phyloP scores from a whole-genome alignment of 306 rosid genomes.

The Glycine soja region DNA sequence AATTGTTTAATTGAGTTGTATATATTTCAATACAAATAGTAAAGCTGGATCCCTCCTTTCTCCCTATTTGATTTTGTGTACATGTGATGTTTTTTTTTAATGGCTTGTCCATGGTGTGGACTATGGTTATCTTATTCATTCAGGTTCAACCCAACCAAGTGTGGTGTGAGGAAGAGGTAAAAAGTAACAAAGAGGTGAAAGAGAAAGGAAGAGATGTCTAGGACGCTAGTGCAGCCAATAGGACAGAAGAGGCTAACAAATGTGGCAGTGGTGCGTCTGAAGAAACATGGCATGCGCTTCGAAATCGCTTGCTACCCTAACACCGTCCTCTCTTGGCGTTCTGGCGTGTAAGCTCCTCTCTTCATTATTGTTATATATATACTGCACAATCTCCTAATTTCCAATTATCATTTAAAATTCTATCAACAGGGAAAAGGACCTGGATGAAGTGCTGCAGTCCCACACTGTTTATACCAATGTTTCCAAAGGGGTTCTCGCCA shows the following conservation, averaged over 20 bases:
- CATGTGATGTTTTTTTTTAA: too few species aligned
- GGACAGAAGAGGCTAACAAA: constrained; percentile 97
- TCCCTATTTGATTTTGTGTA: too few species aligned
- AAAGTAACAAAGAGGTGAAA: background rate
- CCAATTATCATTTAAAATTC: background rate
- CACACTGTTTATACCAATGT: constrained; percentile 87
- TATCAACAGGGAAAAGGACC: constrained; percentile 77
- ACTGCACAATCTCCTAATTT: background rate
- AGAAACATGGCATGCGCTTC: constrained; percentile 80
- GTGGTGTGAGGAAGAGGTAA: background rate
- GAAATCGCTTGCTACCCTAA: constrained; percentile 95
- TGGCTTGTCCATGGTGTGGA: too few species aligned
- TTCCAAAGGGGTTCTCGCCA: constrained; percentile 94
- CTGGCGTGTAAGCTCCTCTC: constrained; percentile 74
- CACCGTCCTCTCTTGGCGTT: constrained; percentile 97
- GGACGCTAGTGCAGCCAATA: constrained; percentile 79
- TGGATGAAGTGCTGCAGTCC: constrained; percentile 94
- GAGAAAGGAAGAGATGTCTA: constrained; percentile 53
- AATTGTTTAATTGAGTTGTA: too few species aligned
- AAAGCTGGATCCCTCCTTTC: too few species aligned
- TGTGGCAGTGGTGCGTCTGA: constrained; percentile 94
- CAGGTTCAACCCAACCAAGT: background rate
- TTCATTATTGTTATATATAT: background rate
- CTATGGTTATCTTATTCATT: background rate
- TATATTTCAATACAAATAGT: too few species aligned